Percentiles rank a stretch among this genome's conserved stretches.
phyloP scores from a whole-genome alignment of 192 early-diverging fungal genomes.

The Paraglomus brasilianum region DNA sequence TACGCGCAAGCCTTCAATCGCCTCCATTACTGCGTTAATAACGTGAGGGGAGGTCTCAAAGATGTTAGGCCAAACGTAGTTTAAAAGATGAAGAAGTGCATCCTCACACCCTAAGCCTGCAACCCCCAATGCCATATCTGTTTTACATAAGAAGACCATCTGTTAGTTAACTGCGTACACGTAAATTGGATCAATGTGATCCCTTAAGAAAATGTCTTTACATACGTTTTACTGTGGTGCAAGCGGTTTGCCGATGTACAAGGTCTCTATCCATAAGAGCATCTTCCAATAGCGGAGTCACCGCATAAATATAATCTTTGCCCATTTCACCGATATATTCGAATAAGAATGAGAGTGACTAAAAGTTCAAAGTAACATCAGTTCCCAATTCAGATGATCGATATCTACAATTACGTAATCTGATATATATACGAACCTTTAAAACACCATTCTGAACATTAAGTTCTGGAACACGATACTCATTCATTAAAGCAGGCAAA shows the following conservation, averaged over 20 bases:
- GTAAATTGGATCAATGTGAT: neutral
- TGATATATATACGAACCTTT: constrained; percentile 52
- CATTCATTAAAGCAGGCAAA: constrained; percentile 97
- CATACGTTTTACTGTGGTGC: constrained; percentile 84
- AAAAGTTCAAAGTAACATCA: neutral
- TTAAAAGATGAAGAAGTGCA: constrained; percentile 89
- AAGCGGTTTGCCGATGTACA: constrained; percentile 97
- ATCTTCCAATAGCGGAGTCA: constrained; percentile 93
- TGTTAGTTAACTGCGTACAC: neutral
- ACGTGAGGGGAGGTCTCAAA: constrained; percentile 97
- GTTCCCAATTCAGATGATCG: too few relatives aligned
- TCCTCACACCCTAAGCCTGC: constrained; percentile 92
- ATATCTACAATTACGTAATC: neutral
- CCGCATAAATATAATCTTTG: constrained; percentile 97
- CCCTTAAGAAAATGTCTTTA: neutral
- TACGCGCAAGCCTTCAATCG: constrained; percentile 90
- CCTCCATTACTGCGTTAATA: constrained; percentile 97
- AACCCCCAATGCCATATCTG: constrained; percentile 89
- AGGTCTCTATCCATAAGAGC: constrained; percentile 97
- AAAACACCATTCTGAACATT: constrained; percentile 99
- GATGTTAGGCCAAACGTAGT: constrained; percentile 98
- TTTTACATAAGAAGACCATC: neutral
- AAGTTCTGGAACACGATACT: constrained; percentile 98
- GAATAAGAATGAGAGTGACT: constrained; percentile 89
- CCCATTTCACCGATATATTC: constrained; percentile 99